A percentile compares a stretch with the other conserved stretches of the same genome.
These are phyloP conservation scores for Candida sp. DNA, from an alignment of 1,139 yeast species.

Conservation along the genomic window DNA sequence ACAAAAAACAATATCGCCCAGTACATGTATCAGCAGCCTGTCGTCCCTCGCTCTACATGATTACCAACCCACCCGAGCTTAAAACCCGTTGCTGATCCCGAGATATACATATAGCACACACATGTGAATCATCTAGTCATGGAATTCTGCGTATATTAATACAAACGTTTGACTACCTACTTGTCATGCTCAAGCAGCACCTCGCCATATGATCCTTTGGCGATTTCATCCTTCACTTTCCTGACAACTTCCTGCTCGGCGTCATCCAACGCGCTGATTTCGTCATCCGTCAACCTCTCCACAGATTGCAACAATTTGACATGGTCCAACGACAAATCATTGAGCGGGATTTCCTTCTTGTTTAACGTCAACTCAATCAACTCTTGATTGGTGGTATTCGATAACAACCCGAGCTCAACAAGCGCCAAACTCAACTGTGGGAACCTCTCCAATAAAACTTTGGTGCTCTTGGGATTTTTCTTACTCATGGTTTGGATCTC, in stretches of 20 bases:
- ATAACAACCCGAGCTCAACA: constrained; percentile 72
- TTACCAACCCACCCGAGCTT: no score
- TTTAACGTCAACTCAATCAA: constrained; percentile 51
- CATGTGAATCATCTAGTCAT: no score
- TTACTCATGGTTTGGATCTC: constrained; percentile 70
- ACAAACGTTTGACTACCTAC: neutral
- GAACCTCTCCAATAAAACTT: constrained; percentile 63
- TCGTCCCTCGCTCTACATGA: no score
- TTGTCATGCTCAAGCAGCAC: constrained; percentile 11
- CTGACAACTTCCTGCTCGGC: constrained; percentile 51
- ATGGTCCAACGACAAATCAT: constrained; percentile 53
- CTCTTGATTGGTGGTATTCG: constrained; percentile 61
- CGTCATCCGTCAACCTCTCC: constrained; percentile 64
- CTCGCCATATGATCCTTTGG: constrained; percentile 51
- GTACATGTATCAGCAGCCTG: no score
- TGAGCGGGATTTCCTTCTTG: constrained; percentile 37
- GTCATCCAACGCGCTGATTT: constrained; percentile 61
- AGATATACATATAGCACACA: no score
- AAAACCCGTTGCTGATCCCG: no score
- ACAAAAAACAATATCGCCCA: neutral
- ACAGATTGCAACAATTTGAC: constrained; percentile 57
- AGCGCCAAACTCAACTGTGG: constrained; percentile 86
- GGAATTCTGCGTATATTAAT: no score
- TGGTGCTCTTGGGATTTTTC: constrained; percentile 66
- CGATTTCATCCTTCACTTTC: constrained; percentile 44